Conservation (phyloP, 2,329 filamentous ascomycete species). For the Lachnellula willkommii region DNA sequence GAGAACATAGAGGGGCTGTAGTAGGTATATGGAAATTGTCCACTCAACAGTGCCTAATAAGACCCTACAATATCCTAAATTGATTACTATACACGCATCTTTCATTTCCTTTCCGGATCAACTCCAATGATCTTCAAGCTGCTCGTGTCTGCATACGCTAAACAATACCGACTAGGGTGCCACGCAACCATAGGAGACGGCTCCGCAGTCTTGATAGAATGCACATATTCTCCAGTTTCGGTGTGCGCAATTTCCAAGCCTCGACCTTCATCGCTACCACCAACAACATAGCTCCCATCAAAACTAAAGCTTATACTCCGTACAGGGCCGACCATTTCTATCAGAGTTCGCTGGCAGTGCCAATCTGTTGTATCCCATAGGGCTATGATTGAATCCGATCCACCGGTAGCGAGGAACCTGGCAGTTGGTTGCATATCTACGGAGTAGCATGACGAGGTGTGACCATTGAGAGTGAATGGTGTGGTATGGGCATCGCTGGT, state of each 20-base stretch:
- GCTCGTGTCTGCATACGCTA: conserved; percentile 67
- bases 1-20: no score
- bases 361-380: conserved; percentile 75
- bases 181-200: conserved; percentile 65
- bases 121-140: conserved; percentile 55
- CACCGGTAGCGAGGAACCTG: conserved; percentile 67
- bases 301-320: conserved; percentile 69
- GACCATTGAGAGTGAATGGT: conserved; percentile 59
- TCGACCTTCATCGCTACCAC: conserved; percentile 66
- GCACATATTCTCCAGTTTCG: conserved; percentile 67
- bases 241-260: conserved; percentile 66
- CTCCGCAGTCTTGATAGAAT: conserved; percentile 63
- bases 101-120: conserved; percentile 28
- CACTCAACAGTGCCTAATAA: no score
- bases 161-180: conserved; percentile 68
- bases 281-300: conserved; percentile 69
- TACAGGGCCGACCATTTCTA: conserved; percentile 63
- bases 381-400: conserved; percentile 68
- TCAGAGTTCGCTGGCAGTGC: conserved; percentile 68
- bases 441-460: conserved; percentile 67
- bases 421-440: conserved; percentile 66
- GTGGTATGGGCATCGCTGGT: conserved; percentile 43
- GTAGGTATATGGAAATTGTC: no score
- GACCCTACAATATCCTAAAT: no score
- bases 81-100: not conserved